These are phyloP conservation scores for Agrostemma githago DNA, from an alignment of 148 eudicot species.

Conservation along the genomic window DNA sequence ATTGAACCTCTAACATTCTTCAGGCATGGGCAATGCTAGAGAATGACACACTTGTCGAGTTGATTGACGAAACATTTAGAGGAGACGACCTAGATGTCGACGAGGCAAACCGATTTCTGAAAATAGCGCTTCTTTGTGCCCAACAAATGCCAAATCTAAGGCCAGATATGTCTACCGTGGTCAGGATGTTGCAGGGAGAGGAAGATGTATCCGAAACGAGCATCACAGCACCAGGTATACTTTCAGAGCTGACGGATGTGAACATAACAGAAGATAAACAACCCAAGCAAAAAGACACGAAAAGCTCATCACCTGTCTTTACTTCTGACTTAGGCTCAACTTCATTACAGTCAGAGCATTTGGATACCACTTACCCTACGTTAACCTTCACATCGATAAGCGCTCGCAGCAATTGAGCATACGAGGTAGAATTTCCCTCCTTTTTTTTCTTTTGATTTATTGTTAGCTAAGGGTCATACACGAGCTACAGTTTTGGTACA, in stretches of 20 bases:
- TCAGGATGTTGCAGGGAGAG: constrained; percentile 56
- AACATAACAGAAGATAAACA: constrained; percentile 19
- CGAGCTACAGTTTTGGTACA: not conserved
- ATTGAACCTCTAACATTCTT: constrained; percentile 14
- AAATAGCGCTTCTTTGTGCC: constrained; percentile 65
- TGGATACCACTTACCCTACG: constrained; percentile 29
- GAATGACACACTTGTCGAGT: constrained; percentile 26
- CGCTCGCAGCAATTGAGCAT: constrained; percentile 35
- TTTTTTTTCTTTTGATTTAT: not conserved
- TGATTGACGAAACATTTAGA: constrained; percentile 46
- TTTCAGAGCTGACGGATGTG: constrained; percentile 29
- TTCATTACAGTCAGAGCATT: constrained; percentile 4
- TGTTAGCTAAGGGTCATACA: not conserved
- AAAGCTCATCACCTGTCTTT: constrained; percentile 16
- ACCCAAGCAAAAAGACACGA: not conserved
- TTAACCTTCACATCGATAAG: constrained; percentile 52
- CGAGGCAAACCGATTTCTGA: constrained; percentile 51
- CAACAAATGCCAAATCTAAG: constrained; percentile 53
- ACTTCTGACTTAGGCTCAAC: constrained; percentile 1
- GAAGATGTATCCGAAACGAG: constrained; percentile 25
- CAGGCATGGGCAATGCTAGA: constrained; percentile 65
- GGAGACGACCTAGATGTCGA: constrained; percentile 33
- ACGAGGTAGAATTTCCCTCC: not conserved
- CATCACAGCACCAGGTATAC: constrained; percentile 43
- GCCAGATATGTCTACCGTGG: constrained; percentile 62